Conservation (phyloP, 805 yeast species). For the Blastobotrys americana region DNA sequence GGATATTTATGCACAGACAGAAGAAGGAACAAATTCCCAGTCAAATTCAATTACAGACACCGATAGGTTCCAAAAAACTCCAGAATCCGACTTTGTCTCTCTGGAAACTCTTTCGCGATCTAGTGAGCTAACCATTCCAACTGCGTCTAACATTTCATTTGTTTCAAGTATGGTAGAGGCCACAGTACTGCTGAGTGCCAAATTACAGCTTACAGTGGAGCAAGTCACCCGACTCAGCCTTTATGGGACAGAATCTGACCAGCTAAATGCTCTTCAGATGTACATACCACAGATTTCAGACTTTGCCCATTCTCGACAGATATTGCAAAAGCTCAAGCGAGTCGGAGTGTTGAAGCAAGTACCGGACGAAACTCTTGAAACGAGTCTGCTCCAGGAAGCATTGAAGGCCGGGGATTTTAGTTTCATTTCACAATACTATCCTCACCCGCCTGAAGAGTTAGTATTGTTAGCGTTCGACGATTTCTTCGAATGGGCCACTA, state of each 20-base stretch:
- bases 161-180: neutral
- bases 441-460: conserved; percentile 6
- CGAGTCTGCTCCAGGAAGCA: conserved; percentile 16
- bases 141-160: neutral
- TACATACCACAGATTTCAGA: neutral
- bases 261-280: neutral
- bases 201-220: neutral
- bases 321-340: conserved; percentile 1
- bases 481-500: conserved; percentile 38
- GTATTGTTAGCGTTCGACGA: conserved; percentile 32
- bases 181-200: neutral
- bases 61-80: neutral
- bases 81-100: neutral
- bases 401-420: conserved; percentile 23
- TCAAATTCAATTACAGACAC: neutral
- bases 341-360: conserved; percentile 9
- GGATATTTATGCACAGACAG: neutral
- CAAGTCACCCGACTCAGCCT: neutral
- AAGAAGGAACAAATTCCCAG: neutral
- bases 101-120: neutral
- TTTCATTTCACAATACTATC: conserved; percentile 14
- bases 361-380: conserved; percentile 8
- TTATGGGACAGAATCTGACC: neutral
- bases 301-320: conserved; percentile 1
- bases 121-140: neutral